Conservation (phyloP, 768 basidiomycete species). For the Naganishia vaughanmartiniae region DNA sequence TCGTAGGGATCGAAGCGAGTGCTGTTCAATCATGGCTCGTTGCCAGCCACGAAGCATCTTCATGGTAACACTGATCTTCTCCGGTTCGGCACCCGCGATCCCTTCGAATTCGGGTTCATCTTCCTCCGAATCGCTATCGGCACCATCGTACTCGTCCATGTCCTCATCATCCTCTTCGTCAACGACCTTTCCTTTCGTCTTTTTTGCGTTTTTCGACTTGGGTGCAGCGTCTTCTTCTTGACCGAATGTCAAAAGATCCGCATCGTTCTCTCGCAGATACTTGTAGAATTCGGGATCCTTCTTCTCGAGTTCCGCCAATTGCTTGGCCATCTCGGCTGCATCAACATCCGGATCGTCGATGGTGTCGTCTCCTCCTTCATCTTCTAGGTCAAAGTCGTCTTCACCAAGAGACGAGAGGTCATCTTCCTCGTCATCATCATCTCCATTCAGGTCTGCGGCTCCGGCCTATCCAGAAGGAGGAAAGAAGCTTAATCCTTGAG, state of each 20-base stretch:
- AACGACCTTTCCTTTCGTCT: constrained; percentile 38
- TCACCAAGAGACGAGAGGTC: constrained; percentile 37
- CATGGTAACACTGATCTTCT: constrained; percentile 48
- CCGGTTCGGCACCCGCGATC: constrained; percentile 44
- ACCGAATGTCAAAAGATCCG: constrained; percentile 78
- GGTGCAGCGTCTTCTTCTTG: constrained; percentile 55
- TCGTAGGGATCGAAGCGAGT: constrained; percentile 76
- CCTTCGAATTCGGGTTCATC: constrained; percentile 57
- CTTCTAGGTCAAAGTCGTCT: constrained; percentile 57
- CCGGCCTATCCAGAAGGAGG: background rate
- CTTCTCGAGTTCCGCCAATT: constrained; percentile 83
- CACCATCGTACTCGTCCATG: constrained; percentile 45
- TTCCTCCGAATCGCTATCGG: constrained; percentile 36
- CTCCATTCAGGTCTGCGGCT: constrained; percentile 33
- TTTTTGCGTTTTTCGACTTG: constrained; percentile 44
- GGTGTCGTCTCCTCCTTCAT: constrained; percentile 74
- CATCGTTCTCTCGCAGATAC: constrained; percentile 93
- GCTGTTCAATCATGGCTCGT: constrained; percentile 81
- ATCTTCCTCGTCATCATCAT: constrained; percentile 45
- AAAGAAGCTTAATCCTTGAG: constrained; percentile 46
- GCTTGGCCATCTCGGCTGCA: constrained; percentile 69
- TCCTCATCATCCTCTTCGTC: constrained; percentile 56
- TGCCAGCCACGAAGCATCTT: constrained; percentile 79
- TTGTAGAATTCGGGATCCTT: constrained; percentile 99
- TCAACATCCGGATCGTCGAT: constrained; percentile 62